Conservation (phyloP, 2,329 filamentous ascomycete genomes). For the Daldinia sp. region DNA sequence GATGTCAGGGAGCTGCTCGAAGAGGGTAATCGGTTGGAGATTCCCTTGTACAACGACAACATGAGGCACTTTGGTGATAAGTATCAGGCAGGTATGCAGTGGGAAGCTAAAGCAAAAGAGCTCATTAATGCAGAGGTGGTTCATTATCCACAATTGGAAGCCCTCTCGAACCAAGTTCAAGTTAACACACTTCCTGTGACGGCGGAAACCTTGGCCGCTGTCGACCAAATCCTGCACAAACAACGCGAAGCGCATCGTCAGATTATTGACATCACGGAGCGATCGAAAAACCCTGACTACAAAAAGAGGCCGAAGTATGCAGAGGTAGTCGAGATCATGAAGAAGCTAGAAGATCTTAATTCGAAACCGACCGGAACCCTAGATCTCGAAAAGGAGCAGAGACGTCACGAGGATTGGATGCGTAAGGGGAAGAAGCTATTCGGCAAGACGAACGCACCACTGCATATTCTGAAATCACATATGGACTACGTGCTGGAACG, state of each 20-base stretch:
- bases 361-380: conserved; percentile 91
- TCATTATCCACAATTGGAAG: conserved; percentile 94
- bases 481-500: conserved; percentile 92
- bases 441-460: conserved; percentile 94
- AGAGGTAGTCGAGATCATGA: conserved; percentile 90
- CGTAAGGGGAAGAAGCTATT: conserved; percentile 96
- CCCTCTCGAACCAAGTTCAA: conserved; percentile 82
- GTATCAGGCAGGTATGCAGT: conserved; percentile 77
- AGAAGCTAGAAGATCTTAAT: conserved; percentile 85
- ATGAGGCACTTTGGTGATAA: conserved; percentile 80
- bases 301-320: conserved; percentile 83
- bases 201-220: conserved; percentile 77
- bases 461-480: conserved; percentile 94
- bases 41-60: conserved; percentile 82
- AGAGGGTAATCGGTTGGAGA: conserved; percentile 77
- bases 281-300: conserved; percentile 78
- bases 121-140: conserved; percentile 90
- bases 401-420: conserved; percentile 99
- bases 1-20: conserved; percentile 83
- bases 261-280: conserved; percentile 82
- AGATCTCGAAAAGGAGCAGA: conserved; percentile 93
- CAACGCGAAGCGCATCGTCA: conserved; percentile 93
- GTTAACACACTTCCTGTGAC: conserved; percentile 78
- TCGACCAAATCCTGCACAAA: conserved; percentile 94
- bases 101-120: conserved; percentile 93